These are phyloP conservation scores for Epithele typhae DNA, from an alignment of 768 basidiomycete species.

Conservation along the genomic window DNA sequence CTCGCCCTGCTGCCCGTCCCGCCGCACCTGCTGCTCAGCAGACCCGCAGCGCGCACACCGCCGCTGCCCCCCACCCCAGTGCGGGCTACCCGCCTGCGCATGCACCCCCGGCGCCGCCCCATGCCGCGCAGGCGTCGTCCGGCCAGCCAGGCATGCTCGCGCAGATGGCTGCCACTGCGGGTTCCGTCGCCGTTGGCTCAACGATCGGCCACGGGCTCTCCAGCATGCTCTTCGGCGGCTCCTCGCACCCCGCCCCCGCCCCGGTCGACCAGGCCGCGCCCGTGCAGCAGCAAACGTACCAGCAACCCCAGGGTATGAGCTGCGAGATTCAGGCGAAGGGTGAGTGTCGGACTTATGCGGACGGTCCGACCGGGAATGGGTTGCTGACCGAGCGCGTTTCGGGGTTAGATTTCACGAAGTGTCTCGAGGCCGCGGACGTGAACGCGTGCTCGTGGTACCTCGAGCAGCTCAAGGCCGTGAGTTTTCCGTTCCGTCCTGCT, in stretches of 20 bases:
- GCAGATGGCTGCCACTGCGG: slow-evolving; percentile 89
- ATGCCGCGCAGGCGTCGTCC: slow-evolving; percentile 24
- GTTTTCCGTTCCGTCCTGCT: slow-evolving; percentile 26
- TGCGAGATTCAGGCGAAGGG: slow-evolving; percentile 85
- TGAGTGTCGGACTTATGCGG: slow-evolving; percentile 26
- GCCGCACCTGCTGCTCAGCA: slow-evolving; percentile 44
- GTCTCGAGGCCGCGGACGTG: slow-evolving; percentile 77
- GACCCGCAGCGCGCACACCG: slow-evolving; percentile 43
- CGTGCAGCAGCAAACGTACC: slow-evolving; percentile 42
- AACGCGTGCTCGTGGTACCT: slow-evolving; percentile 83
- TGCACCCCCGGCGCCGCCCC: slow-evolving; percentile 30
- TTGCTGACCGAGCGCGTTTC: background rate
- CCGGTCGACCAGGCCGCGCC: slow-evolving; percentile 44
- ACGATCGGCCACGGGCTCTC: slow-evolving; percentile 89
- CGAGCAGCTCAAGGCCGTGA: slow-evolving; percentile 82
- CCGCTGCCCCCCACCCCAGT: slow-evolving; percentile 38
- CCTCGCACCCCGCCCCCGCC: slow-evolving; percentile 39
- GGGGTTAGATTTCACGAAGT: slow-evolving; percentile 70
- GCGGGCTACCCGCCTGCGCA: slow-evolving; percentile 36
- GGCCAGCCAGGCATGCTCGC: slow-evolving; percentile 68
- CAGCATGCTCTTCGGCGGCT: slow-evolving; percentile 83
- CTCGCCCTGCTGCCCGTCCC: slow-evolving; percentile 47
- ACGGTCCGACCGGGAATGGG: no score
- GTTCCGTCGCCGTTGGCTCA: slow-evolving; percentile 85
- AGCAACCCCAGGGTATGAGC: slow-evolving; percentile 44